Base-by-base conservation (phyloP, 2,329 filamentous ascomycete genomes). In the Tricladium varicosporioides region DNA sequence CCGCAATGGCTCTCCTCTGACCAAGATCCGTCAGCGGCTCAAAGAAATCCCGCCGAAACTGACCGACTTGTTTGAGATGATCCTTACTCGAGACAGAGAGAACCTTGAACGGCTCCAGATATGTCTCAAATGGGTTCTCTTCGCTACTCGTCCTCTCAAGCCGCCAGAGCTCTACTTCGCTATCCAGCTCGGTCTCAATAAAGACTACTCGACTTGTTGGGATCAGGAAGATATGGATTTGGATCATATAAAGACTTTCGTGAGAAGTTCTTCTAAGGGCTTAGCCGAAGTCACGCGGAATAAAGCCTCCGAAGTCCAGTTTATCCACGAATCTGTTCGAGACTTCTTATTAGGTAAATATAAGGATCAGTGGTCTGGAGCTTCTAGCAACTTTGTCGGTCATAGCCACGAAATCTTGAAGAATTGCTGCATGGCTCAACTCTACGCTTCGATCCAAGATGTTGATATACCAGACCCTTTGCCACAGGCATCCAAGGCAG, bases 101-200 rank as follows among this genome's bases (percentile, higher is more conserved):
- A 72, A 81, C 5, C 67, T 69, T 48, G 68, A 76, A 0, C 68
- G 73, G 0, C 60, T 84, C 0, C 54, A 74, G 0, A 60, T 80
- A 0, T 82, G 76, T 31, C 58, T 86, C 0, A 74, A 79, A 16
- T 85, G 78, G 78, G 70, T 86, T 0, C 69, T 86, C 0, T 84
- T 75, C 19, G 72, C 82, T 13, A 54, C 18, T 51, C 57, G 60
- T 47, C 61, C 62, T 47, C 46, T 63, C n/a, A 63, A 63, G 18
- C 62, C 54, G n/a, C 53, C 59, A 14, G 63, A 64, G 19, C 57
- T 65, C 19, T 66, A 67, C 31, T 65, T 62, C 19, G 63, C 64
- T 14, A 50, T 65, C 32, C 50, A 60, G 47, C 40, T 62, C 52
- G 15, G 48, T 43, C 44, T 66, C 2, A 51, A 61, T 14, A 55